phyloP scores from a whole-genome alignment of 768 basidiomycete species.

The Boletus rufocinnamomeus region DNA sequence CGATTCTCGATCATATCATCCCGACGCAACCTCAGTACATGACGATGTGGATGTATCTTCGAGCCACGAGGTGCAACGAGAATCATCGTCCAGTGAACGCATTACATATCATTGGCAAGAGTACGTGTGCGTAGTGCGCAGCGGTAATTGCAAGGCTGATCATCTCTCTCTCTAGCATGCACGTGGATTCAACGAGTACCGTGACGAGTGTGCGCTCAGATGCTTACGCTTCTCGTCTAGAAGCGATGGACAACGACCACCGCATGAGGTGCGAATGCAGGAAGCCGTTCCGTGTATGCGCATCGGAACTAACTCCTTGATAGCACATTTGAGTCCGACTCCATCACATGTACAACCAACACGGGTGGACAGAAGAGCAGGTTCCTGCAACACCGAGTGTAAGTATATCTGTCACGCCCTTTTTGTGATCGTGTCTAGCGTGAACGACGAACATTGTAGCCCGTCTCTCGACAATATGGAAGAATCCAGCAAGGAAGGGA shows the following conservation, averaged over 20 bases:
- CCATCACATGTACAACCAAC: too few relatives aligned
- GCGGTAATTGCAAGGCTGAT: not conserved
- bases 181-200: not conserved
- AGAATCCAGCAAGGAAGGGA: not conserved
- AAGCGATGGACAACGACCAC: not conserved
- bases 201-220: not conserved
- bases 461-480: constrained; percentile 10
- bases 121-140: not conserved
- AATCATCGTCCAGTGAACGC: not conserved
- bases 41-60: not conserved
- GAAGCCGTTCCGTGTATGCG: not conserved
- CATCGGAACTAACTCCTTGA: not conserved
- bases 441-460: not conserved
- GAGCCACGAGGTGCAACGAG: not conserved
- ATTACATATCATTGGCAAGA: not conserved
- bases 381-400: too few relatives aligned
- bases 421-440: not conserved
- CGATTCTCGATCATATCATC: not conserved
- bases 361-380: too few relatives aligned
- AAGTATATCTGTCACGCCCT: too few relatives aligned
- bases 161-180: not conserved
- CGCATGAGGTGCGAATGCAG: constrained; percentile 2
- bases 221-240: not conserved
- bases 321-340: constrained; percentile 5
- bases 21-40: too few relatives aligned